phyloP scores from a whole-genome alignment of 345 rosid species.

The Physaria fendleri region DNA sequence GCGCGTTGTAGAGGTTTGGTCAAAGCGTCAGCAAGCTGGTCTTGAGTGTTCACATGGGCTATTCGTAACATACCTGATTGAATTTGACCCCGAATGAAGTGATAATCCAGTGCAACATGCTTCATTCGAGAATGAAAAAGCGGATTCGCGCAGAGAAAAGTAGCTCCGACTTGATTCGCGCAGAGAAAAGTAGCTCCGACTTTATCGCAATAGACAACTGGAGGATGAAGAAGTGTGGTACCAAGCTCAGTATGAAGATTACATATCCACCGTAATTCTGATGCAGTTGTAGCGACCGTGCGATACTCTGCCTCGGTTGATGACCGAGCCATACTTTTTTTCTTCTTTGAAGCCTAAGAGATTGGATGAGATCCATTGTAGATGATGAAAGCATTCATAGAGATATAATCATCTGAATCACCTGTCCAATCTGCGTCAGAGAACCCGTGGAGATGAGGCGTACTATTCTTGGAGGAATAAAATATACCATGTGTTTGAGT shows the following conservation, averaged over 20 bases:
- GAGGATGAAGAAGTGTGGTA: neutral
- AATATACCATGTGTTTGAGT: neutral
- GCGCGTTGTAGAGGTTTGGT: too few species aligned
- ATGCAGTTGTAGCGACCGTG: neutral
- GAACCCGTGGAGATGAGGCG: neutral
- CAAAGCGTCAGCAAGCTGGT: neutral
- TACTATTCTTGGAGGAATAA: neutral
- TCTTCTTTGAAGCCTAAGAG: neutral
- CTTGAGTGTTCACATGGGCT: neutral
- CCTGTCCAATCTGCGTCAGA: neutral
- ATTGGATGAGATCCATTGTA: neutral
- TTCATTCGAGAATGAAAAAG: neutral
- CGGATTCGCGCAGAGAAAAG: neutral
- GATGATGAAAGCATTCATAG: neutral
- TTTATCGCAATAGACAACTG: neutral
- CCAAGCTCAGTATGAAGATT: neutral
- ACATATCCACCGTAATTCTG: neutral
- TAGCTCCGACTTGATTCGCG: neutral
- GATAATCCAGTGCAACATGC: neutral
- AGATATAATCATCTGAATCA: neutral
- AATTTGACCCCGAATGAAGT: neutral
- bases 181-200: neutral
- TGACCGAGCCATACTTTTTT: neutral
- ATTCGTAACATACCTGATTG: neutral
- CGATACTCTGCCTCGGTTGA: neutral